A percentile compares a stretch with the other conserved stretches of the same genome.
Conservation (phyloP, 495 filamentous ascomycete genomes). For the Tuber borchii region DNA sequence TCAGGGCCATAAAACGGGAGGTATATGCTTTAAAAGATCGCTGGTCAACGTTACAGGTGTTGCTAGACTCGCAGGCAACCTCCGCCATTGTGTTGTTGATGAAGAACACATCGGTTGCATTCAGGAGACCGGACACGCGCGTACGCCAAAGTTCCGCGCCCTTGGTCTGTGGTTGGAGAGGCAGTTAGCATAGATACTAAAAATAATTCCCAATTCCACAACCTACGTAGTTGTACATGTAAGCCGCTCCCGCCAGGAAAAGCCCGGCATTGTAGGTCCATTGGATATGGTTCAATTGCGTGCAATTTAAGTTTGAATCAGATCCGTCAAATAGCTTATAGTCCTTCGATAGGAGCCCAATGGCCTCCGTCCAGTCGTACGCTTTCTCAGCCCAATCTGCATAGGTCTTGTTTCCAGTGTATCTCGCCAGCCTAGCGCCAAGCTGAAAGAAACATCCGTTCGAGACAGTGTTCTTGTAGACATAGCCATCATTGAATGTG, state of each 20-base stretch:
- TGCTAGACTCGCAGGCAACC: constrained; percentile 51
- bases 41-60: constrained; percentile 65
- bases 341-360: constrained; percentile 58
- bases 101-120: constrained; percentile 54
- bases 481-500: constrained; percentile 68
- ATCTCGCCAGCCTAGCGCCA: constrained; percentile 65
- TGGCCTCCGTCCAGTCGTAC: constrained; percentile 62
- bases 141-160: constrained; percentile 27
- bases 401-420: constrained; percentile 74
- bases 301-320: constrained; percentile 47
- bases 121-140: constrained; percentile 50
- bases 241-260: constrained; percentile 58
- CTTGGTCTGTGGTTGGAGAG: constrained; percentile 38
- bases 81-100: constrained; percentile 62
- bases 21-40: constrained; percentile 81
- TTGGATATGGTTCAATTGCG: constrained; percentile 45
- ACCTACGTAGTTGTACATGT: constrained; percentile 61
- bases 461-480: constrained; percentile 77
- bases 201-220: not conserved
- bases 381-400: constrained; percentile 64
- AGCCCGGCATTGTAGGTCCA: constrained; percentile 64
- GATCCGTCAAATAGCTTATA: constrained; percentile 64
- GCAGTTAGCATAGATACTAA: constrained; percentile 16
- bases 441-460: constrained; percentile 79
- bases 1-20: constrained; percentile 67